Percentiles rank a stretch among this genome's conserved stretches.
Evolutionary conservation across 805 yeast species (phyloP).

Genomic region (Candida ortonii): DNA sequence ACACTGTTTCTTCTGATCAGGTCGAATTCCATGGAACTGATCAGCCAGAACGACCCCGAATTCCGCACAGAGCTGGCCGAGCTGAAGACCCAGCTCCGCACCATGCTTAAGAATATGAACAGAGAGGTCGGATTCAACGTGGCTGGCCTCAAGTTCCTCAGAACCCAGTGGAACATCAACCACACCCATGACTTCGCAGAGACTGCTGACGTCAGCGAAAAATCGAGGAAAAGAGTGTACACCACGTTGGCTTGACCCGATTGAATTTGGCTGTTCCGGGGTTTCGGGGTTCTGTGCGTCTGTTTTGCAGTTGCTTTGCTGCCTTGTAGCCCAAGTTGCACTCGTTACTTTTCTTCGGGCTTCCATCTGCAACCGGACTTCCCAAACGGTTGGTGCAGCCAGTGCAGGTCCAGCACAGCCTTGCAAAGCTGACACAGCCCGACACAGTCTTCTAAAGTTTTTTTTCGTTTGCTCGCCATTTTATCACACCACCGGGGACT

Average conservation of each 20-base stretch:
- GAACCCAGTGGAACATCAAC: slow-evolving; percentile 71
- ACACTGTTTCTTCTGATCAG: slow-evolving; percentile 72
- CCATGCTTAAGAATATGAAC: slow-evolving; percentile 47
- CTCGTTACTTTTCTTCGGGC: too few species aligned
- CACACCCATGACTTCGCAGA: slow-evolving; percentile 77
- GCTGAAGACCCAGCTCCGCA: slow-evolving; percentile 62
- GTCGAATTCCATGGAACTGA: slow-evolving; percentile 75
- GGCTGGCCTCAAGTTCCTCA: slow-evolving; percentile 73
- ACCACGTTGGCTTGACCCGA: slow-evolving; percentile 30
- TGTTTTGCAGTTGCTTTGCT: too few species aligned
- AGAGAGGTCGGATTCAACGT: slow-evolving; percentile 77
- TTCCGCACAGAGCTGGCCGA: slow-evolving; percentile 62
- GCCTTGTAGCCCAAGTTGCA: too few species aligned
- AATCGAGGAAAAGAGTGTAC: slow-evolving; percentile 70
- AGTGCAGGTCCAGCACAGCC: too few species aligned
- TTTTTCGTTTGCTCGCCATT: too few species aligned
- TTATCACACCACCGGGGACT: too few species aligned
- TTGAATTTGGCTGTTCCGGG: too few species aligned
- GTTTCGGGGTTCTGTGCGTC: too few species aligned
- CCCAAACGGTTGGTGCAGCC: too few species aligned
- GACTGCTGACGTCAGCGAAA: slow-evolving; percentile 46
- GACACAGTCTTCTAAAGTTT: too few species aligned
- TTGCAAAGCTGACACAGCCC: too few species aligned
- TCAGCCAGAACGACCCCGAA: slow-evolving; percentile 59
- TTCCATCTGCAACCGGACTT: too few species aligned